Percentiles rank a stretch among this genome's conserved stretches.
Conservation (phyloP, 106 monocot genomes). For the Ottelia alismoides region DNA sequence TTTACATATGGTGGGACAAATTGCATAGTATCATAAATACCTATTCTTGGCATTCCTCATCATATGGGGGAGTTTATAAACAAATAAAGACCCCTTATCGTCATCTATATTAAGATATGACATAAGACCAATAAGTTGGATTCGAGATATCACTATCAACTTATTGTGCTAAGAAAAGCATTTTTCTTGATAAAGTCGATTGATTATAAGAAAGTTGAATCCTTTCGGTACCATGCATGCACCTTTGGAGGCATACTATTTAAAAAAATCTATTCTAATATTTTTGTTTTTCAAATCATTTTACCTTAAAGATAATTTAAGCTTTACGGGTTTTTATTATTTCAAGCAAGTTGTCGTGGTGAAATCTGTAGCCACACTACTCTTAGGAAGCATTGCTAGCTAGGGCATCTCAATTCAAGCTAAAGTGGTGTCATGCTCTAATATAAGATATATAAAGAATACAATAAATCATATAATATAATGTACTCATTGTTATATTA, state of each 20-base stretch:
- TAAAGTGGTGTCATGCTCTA: no score
- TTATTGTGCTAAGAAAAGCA: constrained; percentile 3
- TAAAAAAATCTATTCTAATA: no score
- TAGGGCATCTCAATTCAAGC: no score
- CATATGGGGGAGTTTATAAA: constrained; percentile 5
- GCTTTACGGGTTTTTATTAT: no score
- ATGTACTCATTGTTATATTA: no score
- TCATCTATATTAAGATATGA: constrained; percentile 8
- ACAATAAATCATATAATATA: no score
- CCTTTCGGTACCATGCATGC: constrained; percentile 1
- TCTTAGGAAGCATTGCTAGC: no score
- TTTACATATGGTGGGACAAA: constrained; percentile 7
- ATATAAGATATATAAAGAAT: no score
- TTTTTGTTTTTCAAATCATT: no score
- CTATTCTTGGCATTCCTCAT: constrained; percentile 9
- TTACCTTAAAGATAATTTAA: no score
- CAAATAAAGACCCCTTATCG: constrained; percentile 5
- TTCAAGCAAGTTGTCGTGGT: no score
- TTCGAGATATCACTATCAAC: constrained; percentile 3
- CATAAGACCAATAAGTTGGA: constrained; percentile 12
- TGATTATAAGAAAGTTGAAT: constrained; percentile 8
- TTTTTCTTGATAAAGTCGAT: constrained; percentile 9
- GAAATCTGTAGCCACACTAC: no score
- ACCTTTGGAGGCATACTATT: constrained; percentile 5
- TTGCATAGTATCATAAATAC: constrained; percentile 5